Conservation (phyloP, 306 rosid species). For the Hippophae tibetana region DNA sequence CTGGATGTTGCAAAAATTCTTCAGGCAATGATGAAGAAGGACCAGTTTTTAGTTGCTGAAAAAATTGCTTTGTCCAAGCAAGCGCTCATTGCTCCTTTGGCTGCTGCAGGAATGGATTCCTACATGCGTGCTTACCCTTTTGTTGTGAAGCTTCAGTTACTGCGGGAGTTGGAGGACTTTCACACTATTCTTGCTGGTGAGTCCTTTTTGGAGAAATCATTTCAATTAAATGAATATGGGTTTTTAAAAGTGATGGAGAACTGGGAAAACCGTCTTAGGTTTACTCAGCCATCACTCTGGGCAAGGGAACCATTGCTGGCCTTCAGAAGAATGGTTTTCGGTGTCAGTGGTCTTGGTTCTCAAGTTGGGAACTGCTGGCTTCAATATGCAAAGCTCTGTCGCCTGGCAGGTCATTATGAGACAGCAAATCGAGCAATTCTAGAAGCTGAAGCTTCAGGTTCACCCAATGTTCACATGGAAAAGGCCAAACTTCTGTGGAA, state of each 20-base stretch:
- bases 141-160: conserved; percentile 88
- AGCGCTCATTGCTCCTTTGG: conserved; percentile 81
- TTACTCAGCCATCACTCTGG: conserved; percentile 89
- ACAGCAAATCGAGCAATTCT: conserved; percentile 90
- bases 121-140: conserved; percentile 86
- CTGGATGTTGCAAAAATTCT: conserved; percentile 89
- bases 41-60: conserved; percentile 76
- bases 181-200: conserved; percentile 60
- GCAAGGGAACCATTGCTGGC: conserved; percentile 94
- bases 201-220: conserved; percentile 79
- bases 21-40: conserved; percentile 93
- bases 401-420: conserved; percentile 93
- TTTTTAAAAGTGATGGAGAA: conserved; percentile 65
- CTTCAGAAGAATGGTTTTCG: conserved; percentile 73
- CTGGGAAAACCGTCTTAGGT: conserved; percentile 83
- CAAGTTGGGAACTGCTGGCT: conserved; percentile 96
- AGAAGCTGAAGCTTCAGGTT: conserved; percentile 85
- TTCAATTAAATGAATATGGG: conserved; percentile 44
- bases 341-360: conserved; percentile 65
- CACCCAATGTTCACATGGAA: conserved; percentile 83
- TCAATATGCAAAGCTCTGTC: conserved; percentile 92
- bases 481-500: conserved; percentile 91
- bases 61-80: conserved; percentile 81
- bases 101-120: conserved; percentile 99
- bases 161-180: conserved; percentile 84